Conservation (phyloP, 78 protist species). For the Trichosphaerium sp. region DNA sequence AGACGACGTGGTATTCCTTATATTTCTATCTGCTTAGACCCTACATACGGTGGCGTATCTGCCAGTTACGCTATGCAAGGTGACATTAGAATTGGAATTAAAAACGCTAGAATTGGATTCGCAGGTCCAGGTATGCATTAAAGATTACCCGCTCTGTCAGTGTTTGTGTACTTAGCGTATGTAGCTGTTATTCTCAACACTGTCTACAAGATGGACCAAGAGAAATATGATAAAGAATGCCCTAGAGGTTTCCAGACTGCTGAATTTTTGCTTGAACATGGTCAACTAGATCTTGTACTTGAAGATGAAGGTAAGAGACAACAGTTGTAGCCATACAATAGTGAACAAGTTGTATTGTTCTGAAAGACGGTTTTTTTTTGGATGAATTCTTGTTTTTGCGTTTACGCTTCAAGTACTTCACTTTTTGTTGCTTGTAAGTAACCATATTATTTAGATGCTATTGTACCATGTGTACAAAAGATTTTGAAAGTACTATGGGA, state of each 20-base stretch:
- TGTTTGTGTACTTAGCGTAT: not conserved
- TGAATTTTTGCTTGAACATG: constrained; percentile 10
- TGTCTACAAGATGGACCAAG: constrained; percentile 22
- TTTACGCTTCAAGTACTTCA: too few species aligned
- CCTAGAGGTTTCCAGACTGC: constrained; percentile 34
- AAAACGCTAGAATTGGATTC: constrained; percentile 12
- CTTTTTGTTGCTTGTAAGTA: too few species aligned
- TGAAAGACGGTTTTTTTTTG: too few species aligned
- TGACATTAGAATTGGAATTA: constrained; percentile 18
- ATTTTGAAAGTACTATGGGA: too few species aligned
- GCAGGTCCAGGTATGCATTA: constrained; percentile 9
- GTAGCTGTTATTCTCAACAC: constrained; percentile 30
- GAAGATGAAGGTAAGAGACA: not conserved
- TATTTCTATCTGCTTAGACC: constrained; percentile 16
- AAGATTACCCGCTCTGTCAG: not conserved
- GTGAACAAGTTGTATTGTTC: too few species aligned
- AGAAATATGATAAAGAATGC: constrained; percentile 23
- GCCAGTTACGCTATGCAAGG: constrained; percentile 42
- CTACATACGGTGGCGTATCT: constrained; percentile 35
- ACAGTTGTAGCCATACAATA: too few species aligned
- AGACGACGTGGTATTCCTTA: constrained; percentile 8
- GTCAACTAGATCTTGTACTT: constrained; percentile 24
- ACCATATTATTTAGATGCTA: too few species aligned
- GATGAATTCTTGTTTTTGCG: too few species aligned
- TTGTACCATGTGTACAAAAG: too few species aligned